Conservation (phyloP, 495 filamentous ascomycete genomes). For the Neurospora sublineolata region DNA sequence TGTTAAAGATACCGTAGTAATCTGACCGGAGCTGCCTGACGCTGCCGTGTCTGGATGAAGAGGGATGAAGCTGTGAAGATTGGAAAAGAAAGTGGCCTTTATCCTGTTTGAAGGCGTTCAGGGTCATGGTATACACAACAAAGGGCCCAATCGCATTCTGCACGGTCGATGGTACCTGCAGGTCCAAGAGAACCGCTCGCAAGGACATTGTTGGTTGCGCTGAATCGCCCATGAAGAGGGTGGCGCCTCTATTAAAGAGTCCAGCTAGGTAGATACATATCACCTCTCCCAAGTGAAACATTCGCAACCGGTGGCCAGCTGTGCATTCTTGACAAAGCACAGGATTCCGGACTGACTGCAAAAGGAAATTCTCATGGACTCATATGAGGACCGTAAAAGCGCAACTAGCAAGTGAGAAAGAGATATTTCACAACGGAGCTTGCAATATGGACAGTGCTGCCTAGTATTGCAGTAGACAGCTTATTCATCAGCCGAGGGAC, state of each 20-base stretch:
- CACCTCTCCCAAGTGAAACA: background rate
- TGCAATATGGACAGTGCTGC: background rate
- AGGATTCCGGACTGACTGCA: background rate
- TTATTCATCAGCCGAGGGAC: background rate
- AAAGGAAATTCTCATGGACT: background rate
- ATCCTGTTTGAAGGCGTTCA: background rate
- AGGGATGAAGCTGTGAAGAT: background rate
- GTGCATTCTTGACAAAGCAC: background rate
- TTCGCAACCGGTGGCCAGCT: background rate
- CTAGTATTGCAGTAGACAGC: background rate
- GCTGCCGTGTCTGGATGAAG: background rate
- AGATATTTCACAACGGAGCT: background rate
- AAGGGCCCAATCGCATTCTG: background rate
- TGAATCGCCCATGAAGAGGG: background rate
- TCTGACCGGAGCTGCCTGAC: background rate
- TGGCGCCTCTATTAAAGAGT: background rate
- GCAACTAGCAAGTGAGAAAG: background rate
- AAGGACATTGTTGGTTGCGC: background rate
- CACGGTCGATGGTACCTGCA: background rate
- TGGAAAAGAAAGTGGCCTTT: background rate
- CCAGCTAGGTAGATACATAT: background rate
- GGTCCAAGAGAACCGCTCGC: background rate
- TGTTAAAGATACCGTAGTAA: background rate
- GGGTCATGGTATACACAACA: background rate
- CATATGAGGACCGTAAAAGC: background rate